phyloP scores from a whole-genome alignment of 2,329 filamentous ascomycete species.

The Colletotrichum cereale region DNA sequence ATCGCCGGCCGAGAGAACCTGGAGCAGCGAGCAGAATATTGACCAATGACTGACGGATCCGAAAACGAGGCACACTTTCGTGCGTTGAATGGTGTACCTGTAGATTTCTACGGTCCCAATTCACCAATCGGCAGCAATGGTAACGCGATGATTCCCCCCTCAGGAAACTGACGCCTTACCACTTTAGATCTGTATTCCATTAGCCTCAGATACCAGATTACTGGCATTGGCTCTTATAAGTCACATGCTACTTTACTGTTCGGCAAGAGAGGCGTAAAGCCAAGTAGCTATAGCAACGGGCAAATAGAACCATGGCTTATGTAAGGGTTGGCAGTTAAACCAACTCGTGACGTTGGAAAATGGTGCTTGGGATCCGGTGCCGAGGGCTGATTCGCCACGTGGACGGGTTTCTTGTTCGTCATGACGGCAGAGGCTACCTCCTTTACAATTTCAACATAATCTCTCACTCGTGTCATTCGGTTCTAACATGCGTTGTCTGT shows the following conservation, averaged over 20 bases:
- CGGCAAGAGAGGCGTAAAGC: neutral
- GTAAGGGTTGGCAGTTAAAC: neutral
- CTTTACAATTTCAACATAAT: neutral
- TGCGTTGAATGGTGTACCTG: conserved; percentile 9
- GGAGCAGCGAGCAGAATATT: neutral
- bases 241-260: neutral
- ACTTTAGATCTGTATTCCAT: neutral
- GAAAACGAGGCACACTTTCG: conserved; percentile 29
- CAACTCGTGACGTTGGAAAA: no score
- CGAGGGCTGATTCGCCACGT: neutral
- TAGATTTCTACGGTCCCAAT: neutral
- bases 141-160: conserved; percentile 3
- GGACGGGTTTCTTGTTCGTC: neutral
- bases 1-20: conserved; percentile 23
- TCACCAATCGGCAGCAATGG: neutral
- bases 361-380: neutral
- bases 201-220: neutral
- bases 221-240: neutral
- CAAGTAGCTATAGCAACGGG: neutral
- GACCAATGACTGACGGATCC: conserved; percentile 17
- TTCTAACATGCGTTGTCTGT: neutral
- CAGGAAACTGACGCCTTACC: neutral
- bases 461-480: neutral
- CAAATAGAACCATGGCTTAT: neutral
- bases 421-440: neutral